A percentile compares a stretch with the other conserved stretches of the same genome.
phyloP scores from a whole-genome alignment of 2,329 filamentous ascomycete species.

The Fusarium paranaense region DNA sequence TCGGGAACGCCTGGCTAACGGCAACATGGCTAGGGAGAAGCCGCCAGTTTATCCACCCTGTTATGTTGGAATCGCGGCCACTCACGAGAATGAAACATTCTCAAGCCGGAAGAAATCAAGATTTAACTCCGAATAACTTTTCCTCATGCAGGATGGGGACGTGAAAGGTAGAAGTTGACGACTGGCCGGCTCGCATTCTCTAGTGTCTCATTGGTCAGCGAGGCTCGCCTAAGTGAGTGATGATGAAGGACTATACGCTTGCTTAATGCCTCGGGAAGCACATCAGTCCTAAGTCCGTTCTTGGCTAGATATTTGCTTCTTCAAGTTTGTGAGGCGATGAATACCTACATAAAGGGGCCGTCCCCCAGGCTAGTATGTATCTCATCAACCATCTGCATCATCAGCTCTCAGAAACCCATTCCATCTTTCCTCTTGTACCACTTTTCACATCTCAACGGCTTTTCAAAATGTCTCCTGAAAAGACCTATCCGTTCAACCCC shows the following conservation, averaged over 20 bases:
- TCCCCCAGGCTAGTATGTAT: neutral
- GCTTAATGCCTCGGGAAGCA: neutral
- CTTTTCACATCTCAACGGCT: neutral
- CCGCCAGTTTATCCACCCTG: neutral
- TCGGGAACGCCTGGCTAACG: neutral
- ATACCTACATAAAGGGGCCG: neutral
- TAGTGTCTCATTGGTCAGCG: neutral
- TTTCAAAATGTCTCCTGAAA: neutral
- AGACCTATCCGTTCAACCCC: neutral
- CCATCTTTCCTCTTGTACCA: neutral
- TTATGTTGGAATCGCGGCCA: neutral
- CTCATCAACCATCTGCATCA: neutral
- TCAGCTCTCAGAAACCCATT: neutral
- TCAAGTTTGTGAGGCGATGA: neutral
- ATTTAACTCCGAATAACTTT: neutral
- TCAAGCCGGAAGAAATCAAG: neutral
- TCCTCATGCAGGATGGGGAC: neutral
- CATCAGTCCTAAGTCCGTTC: neutral
- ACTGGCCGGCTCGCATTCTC: slow-evolving; percentile 1
- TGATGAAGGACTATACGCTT: neutral
- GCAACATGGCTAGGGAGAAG: neutral
- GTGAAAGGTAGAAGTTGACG: neutral
- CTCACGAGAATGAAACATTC: too few species aligned
- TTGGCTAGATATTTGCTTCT: neutral
- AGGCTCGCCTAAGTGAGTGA: neutral